Evolutionary conservation across 2,329 filamentous ascomycete genomes (phyloP), one percentile per base, ranked within the genome.

Genomic region (Penicillium palitans): DNA sequence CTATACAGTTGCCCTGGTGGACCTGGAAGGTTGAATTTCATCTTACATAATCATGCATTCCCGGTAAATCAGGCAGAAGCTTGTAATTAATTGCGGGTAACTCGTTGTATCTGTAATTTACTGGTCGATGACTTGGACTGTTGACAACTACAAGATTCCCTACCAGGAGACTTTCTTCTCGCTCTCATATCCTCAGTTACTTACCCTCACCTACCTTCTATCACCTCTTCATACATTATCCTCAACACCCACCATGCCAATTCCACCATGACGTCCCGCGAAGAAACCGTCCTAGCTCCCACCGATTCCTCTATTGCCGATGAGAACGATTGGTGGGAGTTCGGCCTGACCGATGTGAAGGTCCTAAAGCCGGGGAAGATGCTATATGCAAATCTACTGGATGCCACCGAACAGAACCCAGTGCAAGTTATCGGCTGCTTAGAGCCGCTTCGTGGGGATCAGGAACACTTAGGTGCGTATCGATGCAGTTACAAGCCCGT

Each of bases 271-370:
- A 77, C 74, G 46, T 74, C 72, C 66, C 76, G 77, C 67, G 76
- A 77, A 70, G 75, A 79, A 70, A 77, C 70, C 66, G 75, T 80
- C 63, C 75, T 80, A 54, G 73, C 72, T 69, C 66, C 73, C 66
- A 74, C 74, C 67, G 73, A 79, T 68, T 73, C 77, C 60, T 74
- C 77, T 61, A 68, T 79, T 58, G 67, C 70, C 35, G 77, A 80
- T 68, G 78, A 80, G 67, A 79, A 85, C 70, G 80, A 87, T 64
- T 87, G 84, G 83, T 80, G 84, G 52, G 82, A 85, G 60, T 87
- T 86, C 71, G 73, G 76, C 27, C 74, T 88, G 58, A 80, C 73
- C 59, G 80, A 86, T 63, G 84, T 80, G 59, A 80, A 81, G 62
- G 78, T 87, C 45, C 73, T 79, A 57, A 70, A 77, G 44, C 77